Percentiles rank a stretch among this genome's conserved stretches.
Evolutionary conservation across 257 asterid genomes (phyloP).

Genomic region (Nicotiana undulata): DNA sequence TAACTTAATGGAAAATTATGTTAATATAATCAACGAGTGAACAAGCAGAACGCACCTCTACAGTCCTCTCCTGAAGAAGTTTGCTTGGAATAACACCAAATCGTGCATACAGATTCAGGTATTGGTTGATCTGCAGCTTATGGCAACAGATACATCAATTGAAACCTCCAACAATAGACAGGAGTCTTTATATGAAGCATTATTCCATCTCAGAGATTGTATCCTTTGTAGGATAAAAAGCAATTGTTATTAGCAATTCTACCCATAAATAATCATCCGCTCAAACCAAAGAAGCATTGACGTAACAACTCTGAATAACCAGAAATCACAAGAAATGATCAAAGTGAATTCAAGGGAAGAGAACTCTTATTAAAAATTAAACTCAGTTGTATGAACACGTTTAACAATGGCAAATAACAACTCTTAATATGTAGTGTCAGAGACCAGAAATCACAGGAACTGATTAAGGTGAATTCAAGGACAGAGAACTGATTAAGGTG

Average conservation of each 20-base stretch:
- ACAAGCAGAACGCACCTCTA: conserved; percentile 52
- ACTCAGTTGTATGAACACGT: neutral
- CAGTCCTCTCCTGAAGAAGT: conserved; percentile 56
- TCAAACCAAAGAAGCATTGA: neutral
- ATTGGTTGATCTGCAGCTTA: conserved; percentile 62
- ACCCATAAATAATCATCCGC: no score
- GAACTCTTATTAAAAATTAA: neutral
- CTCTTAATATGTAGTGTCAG: neutral
- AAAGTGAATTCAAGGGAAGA: neutral
- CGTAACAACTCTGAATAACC: neutral
- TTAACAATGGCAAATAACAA: neutral
- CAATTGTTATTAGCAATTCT: no score
- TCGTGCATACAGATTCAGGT: conserved; percentile 51
- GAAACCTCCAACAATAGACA: neutral
- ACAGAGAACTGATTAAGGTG: neutral
- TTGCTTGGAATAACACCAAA: conserved; percentile 77
- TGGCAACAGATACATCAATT: neutral
- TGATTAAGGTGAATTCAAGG: neutral
- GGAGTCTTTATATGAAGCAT: neutral
- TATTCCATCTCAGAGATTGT: no score
- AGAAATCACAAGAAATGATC: neutral
- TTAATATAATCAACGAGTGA: neutral
- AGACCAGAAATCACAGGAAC: neutral
- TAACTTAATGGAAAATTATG: neutral
- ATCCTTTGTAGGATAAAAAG: no score